phyloP scores from a whole-genome alignment of 108 stramenopile species.

The Fragilaria crotonensis region DNA sequence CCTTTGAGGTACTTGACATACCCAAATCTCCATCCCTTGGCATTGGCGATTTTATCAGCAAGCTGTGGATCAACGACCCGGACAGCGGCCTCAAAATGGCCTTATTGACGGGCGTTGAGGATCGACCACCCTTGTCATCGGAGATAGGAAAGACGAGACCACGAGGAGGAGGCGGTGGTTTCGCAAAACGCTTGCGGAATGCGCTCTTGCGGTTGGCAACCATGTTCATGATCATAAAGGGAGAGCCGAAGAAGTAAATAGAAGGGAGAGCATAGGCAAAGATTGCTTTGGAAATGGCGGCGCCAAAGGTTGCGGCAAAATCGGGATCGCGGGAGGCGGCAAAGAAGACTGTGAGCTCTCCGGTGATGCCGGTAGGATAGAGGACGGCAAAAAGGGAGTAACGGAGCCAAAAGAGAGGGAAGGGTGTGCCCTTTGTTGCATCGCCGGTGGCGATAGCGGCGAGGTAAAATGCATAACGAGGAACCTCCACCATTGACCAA shows the following conservation, averaged over 20 bases:
- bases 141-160: conserved; percentile 86
- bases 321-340: conserved; percentile 45
- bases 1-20: conserved; percentile 84
- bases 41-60: conserved; percentile 48
- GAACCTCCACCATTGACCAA: conserved; percentile 88
- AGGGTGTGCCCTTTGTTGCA: conserved; percentile 85
- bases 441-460: conserved; percentile 77
- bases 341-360: conserved; percentile 81
- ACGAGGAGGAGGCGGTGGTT: conserved; percentile 78
- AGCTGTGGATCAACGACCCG: conserved; percentile 61
- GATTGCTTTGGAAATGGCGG: conserved; percentile 10
- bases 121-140: conserved; percentile 70
- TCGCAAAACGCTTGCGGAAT: conserved; percentile 88
- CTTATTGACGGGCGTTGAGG: conserved; percentile 83
- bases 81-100: conserved; percentile 78
- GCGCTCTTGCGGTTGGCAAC: conserved; percentile 79
- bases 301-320: conserved; percentile 15
- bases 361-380: conserved; percentile 93
- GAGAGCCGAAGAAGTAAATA: conserved; percentile 80
- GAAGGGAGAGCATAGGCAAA: conserved; percentile 57
- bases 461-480: conserved; percentile 94
- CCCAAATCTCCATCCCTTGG: conserved; percentile 81
- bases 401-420: conserved; percentile 92
- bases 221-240: conserved; percentile 97
- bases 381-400: conserved; percentile 93